Evolutionary conservation across 768 basidiomycete species (phyloP), one percentile per base, ranked within the genome.

Genomic region (Lactifluus volemus): DNA sequence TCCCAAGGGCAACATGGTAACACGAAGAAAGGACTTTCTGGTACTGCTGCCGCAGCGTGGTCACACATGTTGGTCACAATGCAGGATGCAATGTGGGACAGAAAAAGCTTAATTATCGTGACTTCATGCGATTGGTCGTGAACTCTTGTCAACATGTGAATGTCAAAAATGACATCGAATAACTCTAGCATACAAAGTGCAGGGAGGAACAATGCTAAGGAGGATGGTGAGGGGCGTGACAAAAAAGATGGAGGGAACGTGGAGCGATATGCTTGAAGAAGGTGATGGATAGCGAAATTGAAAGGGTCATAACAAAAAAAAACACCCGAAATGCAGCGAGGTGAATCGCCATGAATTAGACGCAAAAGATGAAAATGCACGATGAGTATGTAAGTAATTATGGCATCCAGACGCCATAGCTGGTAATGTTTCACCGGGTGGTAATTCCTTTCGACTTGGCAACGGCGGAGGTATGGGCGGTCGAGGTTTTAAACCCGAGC

Each of bases 401-500:
- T 55, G 49, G 38, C 49, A 61, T 60, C 17, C 53, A 21, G 38
- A 49, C 44, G 45, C 61, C 55, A 57, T n/a, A 36, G 45, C 36
- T 53, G 21, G 47, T 14, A 45, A 48, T 34, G 42, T 32, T 41
- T 65, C 55, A 64, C 56, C 66, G 63, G 21, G 52, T 21, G 21
- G 49, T 55, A 4, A 60, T 53, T 15, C 55, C 30, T 44, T 59
- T 65, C 38, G 58, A 55, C 53, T 57, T 59, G 5, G 56, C 50
- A 50, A 55, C 52, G 21, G 14, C 29, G 19, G 61, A 39, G 80
- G 84, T 66, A 81, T 86, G 49, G 64, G 83, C 78, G 15, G 88
- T 84, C 17, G 88, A 84, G 25, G 89, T 91, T 79, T 85, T 92
- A 81, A 97, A 96, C 30, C 94, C 94, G 59, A 97, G 80, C 69